Evolutionary conservation across 179 eudicot genomes (phyloP).

Genomic region (Pouteria campechiana): DNA sequence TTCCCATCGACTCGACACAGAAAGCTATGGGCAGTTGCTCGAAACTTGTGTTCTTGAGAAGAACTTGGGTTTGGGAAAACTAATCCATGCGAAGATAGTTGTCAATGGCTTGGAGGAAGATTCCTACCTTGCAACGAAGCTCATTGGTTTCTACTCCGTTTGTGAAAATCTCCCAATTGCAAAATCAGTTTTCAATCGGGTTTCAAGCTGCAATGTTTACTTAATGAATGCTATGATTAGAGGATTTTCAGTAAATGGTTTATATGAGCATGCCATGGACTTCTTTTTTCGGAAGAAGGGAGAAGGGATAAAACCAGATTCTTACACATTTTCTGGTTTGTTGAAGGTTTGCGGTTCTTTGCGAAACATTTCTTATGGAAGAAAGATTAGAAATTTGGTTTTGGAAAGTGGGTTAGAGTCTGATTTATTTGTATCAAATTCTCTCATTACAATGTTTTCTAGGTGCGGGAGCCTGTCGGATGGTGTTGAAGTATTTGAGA

Average conservation of each 20-base stretch:
- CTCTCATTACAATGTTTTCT: constrained; percentile 85
- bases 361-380: constrained; percentile 57
- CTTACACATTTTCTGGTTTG: constrained; percentile 68
- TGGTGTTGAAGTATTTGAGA: constrained; percentile 35
- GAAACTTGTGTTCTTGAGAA: no score
- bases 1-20: no score
- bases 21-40: no score
- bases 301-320: constrained; percentile 44
- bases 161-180: no score
- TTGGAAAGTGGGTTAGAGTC: constrained; percentile 36
- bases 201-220: no score
- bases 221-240: constrained; percentile 62
- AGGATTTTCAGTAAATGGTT: constrained; percentile 77
- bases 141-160: no score
- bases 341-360: constrained; percentile 76
- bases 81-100: no score
- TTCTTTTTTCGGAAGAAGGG: constrained; percentile 51
- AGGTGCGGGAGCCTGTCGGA: constrained; percentile 68
- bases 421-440: constrained; percentile 57
- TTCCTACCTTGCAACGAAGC: no score
- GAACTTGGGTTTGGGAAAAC: no score
- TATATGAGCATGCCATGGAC: constrained; percentile 59
- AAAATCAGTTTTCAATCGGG: no score
- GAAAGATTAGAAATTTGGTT: constrained; percentile 53
- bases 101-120: no score